Percentiles rank a stretch among this genome's conserved stretches.
These are phyloP conservation scores for Salvia splendens DNA, from an alignment of 257 asterid genomes.

Conservation along the genomic window DNA sequence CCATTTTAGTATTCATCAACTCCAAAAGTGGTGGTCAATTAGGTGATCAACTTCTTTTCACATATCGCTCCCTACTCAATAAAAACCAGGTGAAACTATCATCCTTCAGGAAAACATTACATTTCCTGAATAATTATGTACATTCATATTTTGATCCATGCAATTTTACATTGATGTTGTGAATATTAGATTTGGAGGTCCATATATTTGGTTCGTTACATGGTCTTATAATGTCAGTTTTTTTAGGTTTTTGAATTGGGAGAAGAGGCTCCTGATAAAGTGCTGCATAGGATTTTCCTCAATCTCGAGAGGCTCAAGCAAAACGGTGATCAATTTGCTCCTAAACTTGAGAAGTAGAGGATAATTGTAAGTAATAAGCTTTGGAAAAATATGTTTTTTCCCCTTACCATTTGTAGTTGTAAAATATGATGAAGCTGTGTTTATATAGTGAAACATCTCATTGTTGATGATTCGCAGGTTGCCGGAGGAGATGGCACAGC, in stretches of 20 bases:
- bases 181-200: too few species aligned
- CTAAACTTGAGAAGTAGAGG: constrained; percentile 53
- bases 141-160: too few species aligned
- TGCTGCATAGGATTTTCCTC: constrained; percentile 51
- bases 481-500: constrained; percentile 99
- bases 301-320: constrained; percentile 67
- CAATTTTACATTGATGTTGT: too few species aligned
- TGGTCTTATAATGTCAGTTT: not conserved
- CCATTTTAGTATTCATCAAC: constrained; percentile 84
- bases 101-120: too few species aligned
- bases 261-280: constrained; percentile 75
- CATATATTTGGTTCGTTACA: too few species aligned
- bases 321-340: constrained; percentile 59
- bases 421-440: not conserved
- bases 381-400: not conserved
- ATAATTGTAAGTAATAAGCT: constrained; percentile 47
- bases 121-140: too few species aligned
- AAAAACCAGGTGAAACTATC: constrained; percentile 33
- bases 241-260: constrained; percentile 78
- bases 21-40: constrained; percentile 93
- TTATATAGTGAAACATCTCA: not conserved
- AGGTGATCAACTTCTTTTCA: constrained; percentile 82
- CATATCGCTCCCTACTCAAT: constrained; percentile 71
- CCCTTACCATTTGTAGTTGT: not conserved
- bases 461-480: constrained; percentile 47